Evolutionary conservation across 148 eudicot species (phyloP), one percentile per base, ranked within the genome.

Genomic region (Fagopyrum homotropicum): DNA sequence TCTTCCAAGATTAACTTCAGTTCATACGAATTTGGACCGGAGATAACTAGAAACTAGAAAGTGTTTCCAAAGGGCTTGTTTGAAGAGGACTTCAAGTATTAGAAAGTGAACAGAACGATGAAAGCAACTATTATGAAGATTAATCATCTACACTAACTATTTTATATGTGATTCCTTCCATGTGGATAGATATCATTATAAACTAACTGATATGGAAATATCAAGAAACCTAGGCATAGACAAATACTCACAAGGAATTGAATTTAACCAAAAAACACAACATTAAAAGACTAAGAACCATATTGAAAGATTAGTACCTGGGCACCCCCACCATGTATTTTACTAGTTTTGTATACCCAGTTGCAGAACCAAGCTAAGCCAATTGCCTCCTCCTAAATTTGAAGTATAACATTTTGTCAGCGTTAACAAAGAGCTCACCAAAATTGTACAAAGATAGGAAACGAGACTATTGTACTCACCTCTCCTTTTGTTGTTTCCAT

Each of bases 241-340:
- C 66, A 60, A 60, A 26, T 19, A 12, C 14, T 35, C 9, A 60
- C 40, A 60, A 60, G 19, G 66, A 60, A 15, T 26, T 10, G 11
- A 26, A 4, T 19, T 3, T 22, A 5, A n/a, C 22, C 35, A 35
- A 22, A 22, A 22, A 22, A 7, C 9, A 26, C 12, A 60, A 5
- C 35, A 60, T 9, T 26, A 22, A 22, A 9, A 35, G 14, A 7
- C 64, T 35, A 60, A 60, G 43, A 60, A 9, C 9, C 26, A 22
- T n/a, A 7, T 60, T 30, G 16, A n/a, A 63, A 11, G 12, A n/a
- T 45, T 45, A 52, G 47, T 78, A 95, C 98, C 96, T 95, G 92
- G 99, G 99, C 54, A 95, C 99, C 75, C 99, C 99, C 40, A 95
- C 96, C 78, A 95, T 87, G 82, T 95, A 92, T 86, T 92, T 95